Conservation (phyloP, 257 asterid species). For the Pogostemon cablin region DNA sequence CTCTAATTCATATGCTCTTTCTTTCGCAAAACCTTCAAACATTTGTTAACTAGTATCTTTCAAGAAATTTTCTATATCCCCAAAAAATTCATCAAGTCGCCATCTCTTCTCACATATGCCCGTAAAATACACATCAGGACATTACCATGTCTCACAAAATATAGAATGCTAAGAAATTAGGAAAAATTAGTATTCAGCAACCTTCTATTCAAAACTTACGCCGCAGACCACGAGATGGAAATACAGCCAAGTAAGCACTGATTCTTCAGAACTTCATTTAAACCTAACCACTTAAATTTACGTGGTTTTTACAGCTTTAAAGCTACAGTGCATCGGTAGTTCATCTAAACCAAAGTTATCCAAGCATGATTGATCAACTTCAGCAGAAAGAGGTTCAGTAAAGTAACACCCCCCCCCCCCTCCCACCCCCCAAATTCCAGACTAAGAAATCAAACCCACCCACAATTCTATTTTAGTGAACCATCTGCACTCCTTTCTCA, state of each 20-base stretch:
- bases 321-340: not conserved
- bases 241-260: not conserved
- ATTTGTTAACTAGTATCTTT: not conserved
- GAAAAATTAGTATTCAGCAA: not conserved
- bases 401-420: not conserved
- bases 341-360: not conserved
- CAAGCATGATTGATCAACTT: not conserved
- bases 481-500: slow-evolving; percentile 11
- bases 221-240: not conserved
- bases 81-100: no score
- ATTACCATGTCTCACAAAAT: not conserved
- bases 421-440: not conserved
- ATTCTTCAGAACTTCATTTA: not conserved
- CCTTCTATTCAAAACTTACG: no score
- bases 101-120: not conserved
- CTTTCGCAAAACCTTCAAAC: not conserved
- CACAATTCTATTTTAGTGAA: slow-evolving; percentile 6
- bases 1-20: not conserved
- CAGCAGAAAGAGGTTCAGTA: not conserved
- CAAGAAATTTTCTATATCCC: not conserved
- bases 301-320: slow-evolving; percentile 17
- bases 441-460: not conserved
- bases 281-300: not conserved
- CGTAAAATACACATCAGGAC: not conserved
- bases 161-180: not conserved